These are phyloP conservation scores for Botrytis porri DNA, from an alignment of 2,329 filamentous ascomycete genomes.

Conservation along the genomic window DNA sequence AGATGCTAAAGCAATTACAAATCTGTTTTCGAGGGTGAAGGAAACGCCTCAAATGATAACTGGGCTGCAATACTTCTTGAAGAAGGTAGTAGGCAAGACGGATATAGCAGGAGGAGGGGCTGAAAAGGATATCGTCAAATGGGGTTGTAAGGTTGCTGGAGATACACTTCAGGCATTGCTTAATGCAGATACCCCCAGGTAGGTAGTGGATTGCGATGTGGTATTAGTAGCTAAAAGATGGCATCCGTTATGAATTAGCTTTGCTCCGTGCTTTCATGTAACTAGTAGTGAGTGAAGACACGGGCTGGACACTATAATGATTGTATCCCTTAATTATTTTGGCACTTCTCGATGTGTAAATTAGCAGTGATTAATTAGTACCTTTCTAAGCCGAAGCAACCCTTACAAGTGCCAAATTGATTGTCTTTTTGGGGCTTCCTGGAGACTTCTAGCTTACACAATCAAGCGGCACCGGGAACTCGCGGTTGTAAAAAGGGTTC, in stretches of 20 bases:
- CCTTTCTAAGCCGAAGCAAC: not conserved
- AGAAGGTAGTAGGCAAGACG: constrained; percentile 69
- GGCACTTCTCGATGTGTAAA: not conserved
- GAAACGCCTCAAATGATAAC: constrained; percentile 66
- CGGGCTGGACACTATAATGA: not conserved
- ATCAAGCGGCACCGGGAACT: constrained; percentile 7
- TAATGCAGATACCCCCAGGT: constrained; percentile 14
- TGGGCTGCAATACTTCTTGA: constrained; percentile 76
- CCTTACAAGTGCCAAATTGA: not conserved
- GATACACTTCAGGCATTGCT: constrained; percentile 33
- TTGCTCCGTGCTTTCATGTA: not conserved
- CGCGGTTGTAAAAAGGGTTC: constrained; percentile 8
- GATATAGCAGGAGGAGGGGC: constrained; percentile 50
- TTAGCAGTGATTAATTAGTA: not conserved
- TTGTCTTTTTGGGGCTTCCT: not conserved
- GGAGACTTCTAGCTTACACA: constrained; percentile 1
- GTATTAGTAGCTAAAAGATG: not conserved
- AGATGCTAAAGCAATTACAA: constrained; percentile 58
- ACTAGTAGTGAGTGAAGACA: not conserved
- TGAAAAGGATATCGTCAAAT: constrained; percentile 48
- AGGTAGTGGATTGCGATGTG: not conserved
- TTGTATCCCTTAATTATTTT: not conserved
- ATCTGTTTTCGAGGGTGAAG: constrained; percentile 63
- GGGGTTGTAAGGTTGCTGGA: constrained; percentile 46
- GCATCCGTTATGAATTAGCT: not conserved